These are phyloP conservation scores for Dothidotthia symphoricarpi DNA, from an alignment of 2,329 filamentous ascomycete genomes.

Conservation along the genomic window DNA sequence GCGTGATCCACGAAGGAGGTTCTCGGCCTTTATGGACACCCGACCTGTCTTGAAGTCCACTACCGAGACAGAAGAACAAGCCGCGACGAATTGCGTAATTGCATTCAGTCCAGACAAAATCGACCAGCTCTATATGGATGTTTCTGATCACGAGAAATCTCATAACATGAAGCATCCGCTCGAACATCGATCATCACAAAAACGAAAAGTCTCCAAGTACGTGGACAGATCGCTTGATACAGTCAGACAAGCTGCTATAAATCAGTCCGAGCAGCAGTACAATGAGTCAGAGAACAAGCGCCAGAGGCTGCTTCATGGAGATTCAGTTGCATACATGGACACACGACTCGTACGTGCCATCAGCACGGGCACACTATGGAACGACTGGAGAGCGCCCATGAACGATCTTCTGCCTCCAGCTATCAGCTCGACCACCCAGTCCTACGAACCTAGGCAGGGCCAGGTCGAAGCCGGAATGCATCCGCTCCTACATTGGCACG, in stretches of 20 bases:
- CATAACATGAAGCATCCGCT: background rate
- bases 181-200: conserved; percentile 1
- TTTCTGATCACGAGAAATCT: background rate
- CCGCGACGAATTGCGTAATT: too few species aligned
- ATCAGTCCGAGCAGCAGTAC: background rate
- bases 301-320: background rate
- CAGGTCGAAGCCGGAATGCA: too few species aligned
- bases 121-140: background rate
- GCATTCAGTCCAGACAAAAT: too few species aligned
- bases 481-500: background rate
- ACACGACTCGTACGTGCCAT: background rate
- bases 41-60: too few species aligned
- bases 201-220: conserved; percentile 8
- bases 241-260: background rate
- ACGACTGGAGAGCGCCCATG: background rate
- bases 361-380: background rate
- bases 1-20: too few species aligned
- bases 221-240: background rate
- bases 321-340: background rate
- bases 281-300: conserved; percentile 1
- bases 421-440: too few species aligned
- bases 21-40: too few species aligned
- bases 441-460: too few species aligned
- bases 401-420: too few species aligned
- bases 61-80: too few species aligned